Conservation (phyloP, 2,329 filamentous ascomycete genomes). For the Leptographium galeiforme region DNA sequence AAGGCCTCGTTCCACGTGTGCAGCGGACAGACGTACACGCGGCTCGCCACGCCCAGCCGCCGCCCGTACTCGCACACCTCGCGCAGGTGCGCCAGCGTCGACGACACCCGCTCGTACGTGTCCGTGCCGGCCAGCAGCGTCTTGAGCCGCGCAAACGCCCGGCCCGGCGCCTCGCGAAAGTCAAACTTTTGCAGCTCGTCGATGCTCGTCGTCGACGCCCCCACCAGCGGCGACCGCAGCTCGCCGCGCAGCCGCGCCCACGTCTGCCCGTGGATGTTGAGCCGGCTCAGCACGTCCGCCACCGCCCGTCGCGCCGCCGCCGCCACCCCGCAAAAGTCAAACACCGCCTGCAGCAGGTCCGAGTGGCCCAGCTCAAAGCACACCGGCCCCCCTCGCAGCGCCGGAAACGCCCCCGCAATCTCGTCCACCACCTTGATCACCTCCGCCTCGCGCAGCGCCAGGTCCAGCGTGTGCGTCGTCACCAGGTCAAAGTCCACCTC, state of each 20-base stretch:
- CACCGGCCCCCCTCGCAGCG: constrained; percentile 57
- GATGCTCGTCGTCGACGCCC: constrained; percentile 75
- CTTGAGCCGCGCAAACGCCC: constrained; percentile 46
- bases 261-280: constrained; percentile 68
- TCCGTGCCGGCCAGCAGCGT: constrained; percentile 48
- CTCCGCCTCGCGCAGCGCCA: constrained; percentile 84
- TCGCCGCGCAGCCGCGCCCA: constrained; percentile 78
- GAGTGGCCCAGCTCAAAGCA: constrained; percentile 88
- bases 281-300: constrained; percentile 72
- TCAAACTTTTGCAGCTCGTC: constrained; percentile 87
- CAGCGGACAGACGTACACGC: constrained; percentile 73
- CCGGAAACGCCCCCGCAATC: constrained; percentile 68
- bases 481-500: constrained; percentile 96
- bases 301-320: constrained; percentile 52
- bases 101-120: constrained; percentile 59
- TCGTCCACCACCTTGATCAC: constrained; percentile 91
- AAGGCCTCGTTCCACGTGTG: constrained; percentile 86
- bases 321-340: constrained; percentile 77
- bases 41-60: constrained; percentile 59
- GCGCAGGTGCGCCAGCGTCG: constrained; percentile 66
- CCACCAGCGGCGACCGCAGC: constrained; percentile 66
- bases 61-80: constrained; percentile 66
- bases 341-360: constrained; percentile 72
- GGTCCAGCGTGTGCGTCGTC: constrained; percentile 66
- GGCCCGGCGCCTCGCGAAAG: constrained; percentile 53